Percentiles rank a stretch among this genome's conserved stretches.
phyloP scores from a whole-genome alignment of 164 flowering plant genomes.

The Piper longum region DNA sequence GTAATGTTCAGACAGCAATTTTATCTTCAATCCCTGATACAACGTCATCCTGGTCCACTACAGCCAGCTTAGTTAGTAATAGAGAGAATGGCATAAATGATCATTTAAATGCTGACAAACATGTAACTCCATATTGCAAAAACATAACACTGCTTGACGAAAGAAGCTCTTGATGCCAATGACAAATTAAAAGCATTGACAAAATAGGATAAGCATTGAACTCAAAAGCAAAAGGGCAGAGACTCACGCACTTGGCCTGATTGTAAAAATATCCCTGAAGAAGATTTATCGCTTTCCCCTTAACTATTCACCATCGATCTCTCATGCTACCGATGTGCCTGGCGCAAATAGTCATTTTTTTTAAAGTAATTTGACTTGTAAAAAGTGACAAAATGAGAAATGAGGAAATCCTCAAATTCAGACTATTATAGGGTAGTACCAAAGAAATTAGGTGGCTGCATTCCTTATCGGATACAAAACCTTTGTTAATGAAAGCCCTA shows the following conservation, averaged over 20 bases:
- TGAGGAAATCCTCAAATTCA: neutral
- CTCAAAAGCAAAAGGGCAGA: neutral
- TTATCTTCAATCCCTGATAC: slow-evolving; percentile 54
- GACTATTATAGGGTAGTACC: slow-evolving; percentile 27
- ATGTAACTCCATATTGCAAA: too few relatives aligned
- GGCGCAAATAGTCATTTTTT: slow-evolving; percentile 3
- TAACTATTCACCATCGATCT: slow-evolving; percentile 4
- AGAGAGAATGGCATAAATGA: neutral
- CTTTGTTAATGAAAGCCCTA: slow-evolving; percentile 68
- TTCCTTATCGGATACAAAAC: slow-evolving; percentile 65
- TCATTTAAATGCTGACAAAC: neutral
- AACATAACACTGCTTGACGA: too few relatives aligned
- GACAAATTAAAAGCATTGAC: neutral
- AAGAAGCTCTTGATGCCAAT: neutral
- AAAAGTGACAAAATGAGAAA: slow-evolving; percentile 11
- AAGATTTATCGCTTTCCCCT: slow-evolving; percentile 1
- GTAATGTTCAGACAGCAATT: slow-evolving; percentile 76
- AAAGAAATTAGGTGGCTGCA: slow-evolving; percentile 57
- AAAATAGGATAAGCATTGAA: neutral
- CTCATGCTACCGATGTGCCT: slow-evolving; percentile 12
- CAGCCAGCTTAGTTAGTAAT: neutral
- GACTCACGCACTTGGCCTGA: slow-evolving; percentile 14
- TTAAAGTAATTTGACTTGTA: neutral
- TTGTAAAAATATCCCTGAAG: slow-evolving; percentile 9
- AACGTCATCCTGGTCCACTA: slow-evolving; percentile 34